Evolutionary conservation across 345 rosid genomes (phyloP), one percentile per base, ranked within the genome.

Genomic region (Fremontodendron californicum): DNA sequence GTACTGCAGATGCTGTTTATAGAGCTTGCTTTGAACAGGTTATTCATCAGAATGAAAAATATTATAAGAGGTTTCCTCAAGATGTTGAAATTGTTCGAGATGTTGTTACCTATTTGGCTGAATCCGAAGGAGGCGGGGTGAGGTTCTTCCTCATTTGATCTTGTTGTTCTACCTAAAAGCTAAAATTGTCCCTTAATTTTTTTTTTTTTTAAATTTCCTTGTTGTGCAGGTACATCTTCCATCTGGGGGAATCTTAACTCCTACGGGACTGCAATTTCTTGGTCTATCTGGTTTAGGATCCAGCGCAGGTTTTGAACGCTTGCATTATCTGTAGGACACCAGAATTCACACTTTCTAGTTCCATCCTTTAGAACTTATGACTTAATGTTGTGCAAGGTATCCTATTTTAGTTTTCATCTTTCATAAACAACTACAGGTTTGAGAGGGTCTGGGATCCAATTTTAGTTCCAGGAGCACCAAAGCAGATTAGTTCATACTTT

Each of bases 361-460:
- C 25, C 61, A 19, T 71, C 11, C 60, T 9, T 25, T 39, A 11
- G 39, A 29, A 40, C 15, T 70, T 23, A 45, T 39, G 7, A 21
- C 15, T 21, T 67, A 43, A 21, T 42, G 42, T 63, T 51, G 35
- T 29, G 61, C 52, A 55, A 29, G 29, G 75, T 61, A 75, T 77
- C 19, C 37, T 2, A 25, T 51, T 63, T 79, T 43, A 57, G n/a
- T 80, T 51, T 74, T 40, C 69, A 42, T 35, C 31, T 78, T 70
- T 76, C 52, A 68, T 52, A 0, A 8, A 58, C 40, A 43, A 65
- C 46, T 77, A 42, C 68, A 96, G 99, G 92, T 79, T 96, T 80
- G 96, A 96, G 89, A 91, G 92, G 80, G 94, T 83, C 11, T 96
- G 99, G 98, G 98, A 96, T 89, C 98, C 99, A 25, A 58, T 82